A percentile compares a stretch with the other conserved stretches of the same genome.
Conservation (phyloP, 148 eudicot genomes). For the Silene uniflora region DNA sequence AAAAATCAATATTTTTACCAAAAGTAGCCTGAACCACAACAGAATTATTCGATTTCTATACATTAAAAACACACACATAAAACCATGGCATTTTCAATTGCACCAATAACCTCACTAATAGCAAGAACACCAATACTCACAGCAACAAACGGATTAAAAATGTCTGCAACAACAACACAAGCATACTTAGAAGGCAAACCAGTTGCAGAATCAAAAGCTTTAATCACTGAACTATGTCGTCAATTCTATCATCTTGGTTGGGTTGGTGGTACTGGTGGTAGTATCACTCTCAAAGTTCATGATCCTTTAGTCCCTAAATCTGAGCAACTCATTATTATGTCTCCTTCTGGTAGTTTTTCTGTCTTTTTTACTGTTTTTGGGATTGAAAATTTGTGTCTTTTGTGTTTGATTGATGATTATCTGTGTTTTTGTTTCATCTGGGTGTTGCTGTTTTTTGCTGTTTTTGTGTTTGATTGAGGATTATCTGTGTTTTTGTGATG, state of each 20-base stretch:
- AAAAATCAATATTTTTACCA: background rate
- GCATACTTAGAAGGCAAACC: slow-evolving; percentile 61
- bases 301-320: slow-evolving; percentile 73
- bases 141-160: slow-evolving; percentile 34
- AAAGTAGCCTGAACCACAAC: slow-evolving; percentile 1
- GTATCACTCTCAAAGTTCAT: slow-evolving; percentile 88
- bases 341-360: slow-evolving; percentile 62
- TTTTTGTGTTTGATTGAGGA: slow-evolving; percentile 10
- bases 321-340: slow-evolving; percentile 84
- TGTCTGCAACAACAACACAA: slow-evolving; percentile 37
- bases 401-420: slow-evolving; percentile 15
- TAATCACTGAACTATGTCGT: slow-evolving; percentile 84
- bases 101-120: slow-evolving; percentile 30
- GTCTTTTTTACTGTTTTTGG: background rate
- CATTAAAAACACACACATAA: background rate
- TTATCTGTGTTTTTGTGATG: slow-evolving; percentile 5
- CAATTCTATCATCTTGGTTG: slow-evolving; percentile 87
- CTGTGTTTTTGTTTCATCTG: background rate
- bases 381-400: slow-evolving; percentile 4
- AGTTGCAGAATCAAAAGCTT: slow-evolving; percentile 59
- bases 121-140: slow-evolving; percentile 7
- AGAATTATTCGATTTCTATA: background rate
- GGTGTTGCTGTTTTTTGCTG: slow-evolving; percentile 3
- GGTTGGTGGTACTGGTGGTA: slow-evolving; percentile 99
- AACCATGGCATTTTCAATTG: slow-evolving; percentile 25